These are phyloP conservation scores for Colletotrichum lentis DNA, from an alignment of 2,329 filamentous ascomycete species.

Conservation along the genomic window DNA sequence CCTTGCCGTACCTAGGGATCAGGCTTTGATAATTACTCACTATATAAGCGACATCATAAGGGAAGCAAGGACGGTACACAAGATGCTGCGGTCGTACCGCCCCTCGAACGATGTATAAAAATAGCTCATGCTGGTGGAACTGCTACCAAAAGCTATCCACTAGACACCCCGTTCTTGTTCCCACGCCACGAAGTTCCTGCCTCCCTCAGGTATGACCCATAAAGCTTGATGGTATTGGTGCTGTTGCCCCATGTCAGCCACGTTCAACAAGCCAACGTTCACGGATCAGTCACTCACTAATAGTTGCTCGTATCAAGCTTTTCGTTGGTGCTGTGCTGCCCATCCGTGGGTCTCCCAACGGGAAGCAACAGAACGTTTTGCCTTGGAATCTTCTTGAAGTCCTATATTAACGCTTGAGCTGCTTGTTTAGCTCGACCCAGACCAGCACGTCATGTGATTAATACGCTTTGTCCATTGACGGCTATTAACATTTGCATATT, in stretches of 20 bases:
- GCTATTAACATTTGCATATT: too few relatives aligned
- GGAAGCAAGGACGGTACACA: too few relatives aligned
- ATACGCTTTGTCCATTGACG: too few relatives aligned
- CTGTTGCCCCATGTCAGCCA: slow-evolving; percentile 4
- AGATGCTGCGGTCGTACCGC: too few relatives aligned
- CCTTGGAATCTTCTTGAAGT: slow-evolving; percentile 94
- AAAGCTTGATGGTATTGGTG: slow-evolving; percentile 94
- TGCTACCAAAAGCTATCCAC: too few relatives aligned
- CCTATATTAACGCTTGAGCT: too few relatives aligned
- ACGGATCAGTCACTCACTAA: background rate
- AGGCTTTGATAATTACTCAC: too few relatives aligned
- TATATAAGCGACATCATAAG: too few relatives aligned
- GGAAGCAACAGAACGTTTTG: slow-evolving; percentile 96
- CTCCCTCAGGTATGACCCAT: slow-evolving; percentile 86
- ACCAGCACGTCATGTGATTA: too few relatives aligned
- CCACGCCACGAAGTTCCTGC: slow-evolving; percentile 3
- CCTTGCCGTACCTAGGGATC: too few relatives aligned
- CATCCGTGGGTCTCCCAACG: slow-evolving; percentile 97
- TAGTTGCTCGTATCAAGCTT: slow-evolving; percentile 97
- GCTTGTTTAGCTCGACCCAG: too few relatives aligned
- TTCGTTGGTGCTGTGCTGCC: slow-evolving; percentile 97
- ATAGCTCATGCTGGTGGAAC: slow-evolving; percentile 82
- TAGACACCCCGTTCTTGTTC: background rate
- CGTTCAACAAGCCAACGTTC: accelerated
- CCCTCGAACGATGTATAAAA: background rate